Evolutionary conservation across 2,329 filamentous ascomycete species (phyloP).

Genomic region (Periglandula ipomoeae): DNA sequence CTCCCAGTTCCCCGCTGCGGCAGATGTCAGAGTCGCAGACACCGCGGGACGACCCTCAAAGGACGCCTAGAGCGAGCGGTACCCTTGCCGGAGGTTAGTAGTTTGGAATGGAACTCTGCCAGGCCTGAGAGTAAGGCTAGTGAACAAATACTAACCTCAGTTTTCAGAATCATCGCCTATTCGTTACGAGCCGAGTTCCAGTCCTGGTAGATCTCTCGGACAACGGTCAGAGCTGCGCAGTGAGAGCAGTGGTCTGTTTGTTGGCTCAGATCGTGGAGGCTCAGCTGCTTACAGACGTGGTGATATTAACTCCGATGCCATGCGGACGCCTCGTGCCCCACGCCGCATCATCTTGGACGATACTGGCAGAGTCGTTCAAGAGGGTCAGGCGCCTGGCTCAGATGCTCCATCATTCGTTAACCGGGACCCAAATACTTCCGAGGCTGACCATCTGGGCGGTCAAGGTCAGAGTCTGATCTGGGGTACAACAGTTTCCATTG

Average conservation of each 20-base stretch:
- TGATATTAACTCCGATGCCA: slow-evolving; percentile 77
- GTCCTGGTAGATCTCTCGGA: slow-evolving; percentile 57
- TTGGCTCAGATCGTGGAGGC: slow-evolving; percentile 52
- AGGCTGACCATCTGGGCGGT: slow-evolving; percentile 80
- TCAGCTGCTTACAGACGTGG: slow-evolving; percentile 54
- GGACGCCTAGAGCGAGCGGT: slow-evolving; percentile 61
- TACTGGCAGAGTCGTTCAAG: slow-evolving; percentile 46
- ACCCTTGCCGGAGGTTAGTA: slow-evolving; percentile 52
- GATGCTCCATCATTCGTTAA: slow-evolving; percentile 54
- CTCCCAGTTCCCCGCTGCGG: slow-evolving; percentile 50
- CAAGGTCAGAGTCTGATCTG: slow-evolving; percentile 78
- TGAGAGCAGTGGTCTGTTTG: slow-evolving; percentile 81
- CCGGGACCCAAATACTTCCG: slow-evolving; percentile 74
- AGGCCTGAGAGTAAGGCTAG: neutral
- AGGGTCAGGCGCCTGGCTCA: slow-evolving; percentile 41
- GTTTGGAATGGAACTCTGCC: neutral
- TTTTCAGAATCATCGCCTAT: slow-evolving; percentile 80
- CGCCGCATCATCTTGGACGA: slow-evolving; percentile 53
- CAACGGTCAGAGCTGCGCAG: slow-evolving; percentile 66
- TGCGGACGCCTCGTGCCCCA: slow-evolving; percentile 42
- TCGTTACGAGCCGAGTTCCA: slow-evolving; percentile 83
- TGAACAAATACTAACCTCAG: slow-evolving; percentile 7
- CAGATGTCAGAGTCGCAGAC: slow-evolving; percentile 51
- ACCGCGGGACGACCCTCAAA: slow-evolving; percentile 42
- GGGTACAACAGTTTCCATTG: slow-evolving; percentile 94